Conservation (phyloP, 2,329 filamentous ascomycete genomes). For the Pseudonectria buxi region DNA sequence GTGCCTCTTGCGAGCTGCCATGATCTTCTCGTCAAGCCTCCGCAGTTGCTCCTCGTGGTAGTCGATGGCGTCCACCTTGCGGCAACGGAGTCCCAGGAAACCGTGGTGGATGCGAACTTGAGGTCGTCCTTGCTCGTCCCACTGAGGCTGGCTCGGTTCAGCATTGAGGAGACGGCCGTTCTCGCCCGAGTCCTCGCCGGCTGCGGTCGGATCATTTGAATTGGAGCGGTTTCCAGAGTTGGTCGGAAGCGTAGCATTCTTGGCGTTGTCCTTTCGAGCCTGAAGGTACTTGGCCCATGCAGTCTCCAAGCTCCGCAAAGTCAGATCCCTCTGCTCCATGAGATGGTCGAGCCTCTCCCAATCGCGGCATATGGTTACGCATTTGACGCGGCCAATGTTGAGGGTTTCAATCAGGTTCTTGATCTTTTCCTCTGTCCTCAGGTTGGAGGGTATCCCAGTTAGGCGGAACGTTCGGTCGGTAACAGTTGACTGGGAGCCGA, state of each 20-base stretch:
- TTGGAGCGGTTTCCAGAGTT: conserved; percentile 9
- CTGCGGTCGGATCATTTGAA: conserved; percentile 23
- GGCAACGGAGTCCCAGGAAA: conserved; percentile 62
- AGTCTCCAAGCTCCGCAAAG: conserved; percentile 70
- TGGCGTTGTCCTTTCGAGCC: conserved; percentile 15
- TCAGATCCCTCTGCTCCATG: conserved; percentile 57
- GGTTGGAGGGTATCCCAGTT: conserved; percentile 74
- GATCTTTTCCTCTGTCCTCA: conserved; percentile 76
- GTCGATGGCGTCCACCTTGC: conserved; percentile 81
- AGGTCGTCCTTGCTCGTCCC: conserved; percentile 48
- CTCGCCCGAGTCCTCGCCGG: conserved; percentile 44
- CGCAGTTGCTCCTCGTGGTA: conserved; percentile 86
- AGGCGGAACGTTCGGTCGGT: conserved; percentile 91
- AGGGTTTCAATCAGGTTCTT: conserved; percentile 82
- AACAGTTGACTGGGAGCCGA: conserved; percentile 89
- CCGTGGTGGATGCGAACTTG: conserved; percentile 73
- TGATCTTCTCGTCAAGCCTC: conserved; percentile 68
- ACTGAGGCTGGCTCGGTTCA: conserved; percentile 24
- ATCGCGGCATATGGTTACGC: conserved; percentile 76
- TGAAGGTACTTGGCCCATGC: conserved; percentile 66
- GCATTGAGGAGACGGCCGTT: conserved; percentile 53
- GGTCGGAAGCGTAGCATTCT: conserved; percentile 1
- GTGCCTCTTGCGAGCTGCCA: conserved; percentile 61
- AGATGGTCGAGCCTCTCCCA: conserved; percentile 77
- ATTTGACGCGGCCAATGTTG: conserved; percentile 83